Evolutionary conservation across 805 yeast species (phyloP).

Genomic region (Debaryomyces prosopidis): DNA sequence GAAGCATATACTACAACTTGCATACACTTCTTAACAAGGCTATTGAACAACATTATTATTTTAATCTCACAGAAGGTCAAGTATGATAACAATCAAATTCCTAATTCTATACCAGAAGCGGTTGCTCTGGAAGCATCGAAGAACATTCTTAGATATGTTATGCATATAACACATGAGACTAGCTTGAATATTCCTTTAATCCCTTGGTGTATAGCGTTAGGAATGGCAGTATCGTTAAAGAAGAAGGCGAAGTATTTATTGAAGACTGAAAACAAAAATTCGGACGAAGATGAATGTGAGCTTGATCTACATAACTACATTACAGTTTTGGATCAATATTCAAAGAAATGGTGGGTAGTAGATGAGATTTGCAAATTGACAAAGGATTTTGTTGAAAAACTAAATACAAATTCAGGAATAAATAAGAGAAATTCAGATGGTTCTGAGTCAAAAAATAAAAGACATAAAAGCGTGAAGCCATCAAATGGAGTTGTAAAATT

Average conservation of each 20-base stretch:
- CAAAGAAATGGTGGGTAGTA: slow-evolving; percentile 26
- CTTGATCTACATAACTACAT: slow-evolving; percentile 20
- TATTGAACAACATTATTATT: slow-evolving; percentile 28
- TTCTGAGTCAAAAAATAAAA: background rate
- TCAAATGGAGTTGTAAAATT: background rate
- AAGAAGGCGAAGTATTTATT: slow-evolving; percentile 12
- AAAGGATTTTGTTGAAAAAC: slow-evolving; percentile 19
- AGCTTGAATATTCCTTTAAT: slow-evolving; percentile 25
- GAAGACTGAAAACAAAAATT: background rate
- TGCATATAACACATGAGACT: slow-evolving; percentile 16
- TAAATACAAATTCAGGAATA: slow-evolving; percentile 2
- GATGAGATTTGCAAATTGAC: slow-evolving; percentile 26
- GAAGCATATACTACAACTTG: slow-evolving; percentile 17
- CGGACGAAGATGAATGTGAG: background rate
- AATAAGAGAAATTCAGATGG: background rate
- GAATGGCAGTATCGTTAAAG: slow-evolving; percentile 26
- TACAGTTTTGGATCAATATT: slow-evolving; percentile 18
- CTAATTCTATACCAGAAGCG: slow-evolving; percentile 23
- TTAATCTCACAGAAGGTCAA: slow-evolving; percentile 26
- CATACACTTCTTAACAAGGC: slow-evolving; percentile 25
- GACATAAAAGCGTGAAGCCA: background rate
- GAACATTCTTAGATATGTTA: slow-evolving; percentile 26
- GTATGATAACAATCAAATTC: slow-evolving; percentile 21
- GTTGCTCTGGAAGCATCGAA: slow-evolving; percentile 21
- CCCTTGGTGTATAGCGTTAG: slow-evolving; percentile 26